These are phyloP conservation scores for Salpingoeca rosetta DNA, from an alignment of 78 protist species.

Conservation along the genomic window DNA sequence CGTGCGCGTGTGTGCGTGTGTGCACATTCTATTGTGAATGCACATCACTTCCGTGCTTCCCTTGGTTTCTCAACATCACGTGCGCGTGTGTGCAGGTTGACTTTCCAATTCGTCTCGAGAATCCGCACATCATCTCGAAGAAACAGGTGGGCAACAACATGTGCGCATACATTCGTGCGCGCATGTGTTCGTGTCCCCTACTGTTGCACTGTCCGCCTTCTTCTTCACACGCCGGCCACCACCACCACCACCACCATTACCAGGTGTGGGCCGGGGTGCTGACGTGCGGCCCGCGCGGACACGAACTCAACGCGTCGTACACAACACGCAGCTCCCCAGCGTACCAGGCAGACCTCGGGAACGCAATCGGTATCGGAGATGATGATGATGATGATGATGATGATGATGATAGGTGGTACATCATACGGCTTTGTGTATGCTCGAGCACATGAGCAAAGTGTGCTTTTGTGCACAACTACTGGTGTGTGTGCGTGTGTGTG, in stretches of 20 bases:
- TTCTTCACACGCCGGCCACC: too few species aligned
- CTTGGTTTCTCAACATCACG: not conserved
- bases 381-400: too few species aligned
- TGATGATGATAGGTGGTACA: too few species aligned
- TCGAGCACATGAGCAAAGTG: too few species aligned
- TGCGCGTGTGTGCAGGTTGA: not conserved
- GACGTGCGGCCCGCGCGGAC: constrained; percentile 8
- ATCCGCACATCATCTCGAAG: constrained; percentile 56
- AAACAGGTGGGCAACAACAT: too few species aligned
- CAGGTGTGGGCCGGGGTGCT: constrained; percentile 49
- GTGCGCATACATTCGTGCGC: too few species aligned
- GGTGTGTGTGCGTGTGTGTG: too few species aligned
- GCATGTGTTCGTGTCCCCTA: too few species aligned
- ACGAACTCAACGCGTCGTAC: constrained; percentile 41
- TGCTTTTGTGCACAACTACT: too few species aligned
- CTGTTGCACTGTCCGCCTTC: too few species aligned
- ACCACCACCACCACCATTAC: too few species aligned
- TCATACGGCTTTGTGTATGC: too few species aligned
- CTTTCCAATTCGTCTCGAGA: constrained; percentile 52
- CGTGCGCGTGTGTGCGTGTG: not conserved
- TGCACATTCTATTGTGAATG: not conserved
- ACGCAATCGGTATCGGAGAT: constrained; percentile 43
- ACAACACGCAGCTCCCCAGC: constrained; percentile 9
- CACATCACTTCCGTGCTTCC: not conserved
- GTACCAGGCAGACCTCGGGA: constrained; percentile 68